These are phyloP conservation scores for Oidiodendron maius DNA, from an alignment of 495 filamentous ascomycete genomes.

Conservation along the genomic window DNA sequence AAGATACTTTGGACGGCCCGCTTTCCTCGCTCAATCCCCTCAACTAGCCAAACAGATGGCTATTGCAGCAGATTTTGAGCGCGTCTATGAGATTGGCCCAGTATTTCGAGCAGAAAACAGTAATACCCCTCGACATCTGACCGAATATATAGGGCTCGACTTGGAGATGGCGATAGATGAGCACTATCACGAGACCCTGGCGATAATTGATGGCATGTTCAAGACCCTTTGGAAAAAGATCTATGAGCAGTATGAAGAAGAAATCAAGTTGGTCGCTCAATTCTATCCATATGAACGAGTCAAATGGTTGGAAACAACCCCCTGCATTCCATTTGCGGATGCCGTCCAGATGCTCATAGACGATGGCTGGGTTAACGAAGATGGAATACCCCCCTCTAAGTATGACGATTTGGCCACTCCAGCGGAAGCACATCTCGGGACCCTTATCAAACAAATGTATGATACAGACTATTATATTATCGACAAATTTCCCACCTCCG, in stretches of 20 bases:
- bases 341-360: slow-evolving; percentile 75
- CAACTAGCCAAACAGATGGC: slow-evolving; percentile 94
- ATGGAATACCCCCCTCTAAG: slow-evolving; percentile 58
- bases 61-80: slow-evolving; percentile 88
- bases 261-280: slow-evolving; percentile 61
- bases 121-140: slow-evolving; percentile 93
- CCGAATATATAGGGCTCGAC: slow-evolving; percentile 93
- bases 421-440: slow-evolving; percentile 78
- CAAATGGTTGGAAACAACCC: slow-evolving; percentile 74
- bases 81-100: slow-evolving; percentile 86
- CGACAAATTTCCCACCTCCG: slow-evolving; percentile 84
- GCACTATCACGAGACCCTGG: slow-evolving; percentile 88
- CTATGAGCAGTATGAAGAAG: slow-evolving; percentile 56
- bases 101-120: slow-evolving; percentile 97
- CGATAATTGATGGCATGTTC: slow-evolving; percentile 75
- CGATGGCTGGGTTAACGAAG: slow-evolving; percentile 71
- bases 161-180: slow-evolving; percentile 86
- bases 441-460: slow-evolving; percentile 78
- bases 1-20: slow-evolving; percentile 85
- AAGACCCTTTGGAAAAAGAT: slow-evolving; percentile 82
- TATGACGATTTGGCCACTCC: slow-evolving; percentile 77
- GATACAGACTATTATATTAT: slow-evolving; percentile 90
- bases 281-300: slow-evolving; percentile 55
- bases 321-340: slow-evolving; percentile 72
- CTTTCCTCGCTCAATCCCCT: slow-evolving; percentile 87